Base-by-base conservation (phyloP, 2,329 filamentous ascomycete species). In the Penicillium sp. region DNA sequence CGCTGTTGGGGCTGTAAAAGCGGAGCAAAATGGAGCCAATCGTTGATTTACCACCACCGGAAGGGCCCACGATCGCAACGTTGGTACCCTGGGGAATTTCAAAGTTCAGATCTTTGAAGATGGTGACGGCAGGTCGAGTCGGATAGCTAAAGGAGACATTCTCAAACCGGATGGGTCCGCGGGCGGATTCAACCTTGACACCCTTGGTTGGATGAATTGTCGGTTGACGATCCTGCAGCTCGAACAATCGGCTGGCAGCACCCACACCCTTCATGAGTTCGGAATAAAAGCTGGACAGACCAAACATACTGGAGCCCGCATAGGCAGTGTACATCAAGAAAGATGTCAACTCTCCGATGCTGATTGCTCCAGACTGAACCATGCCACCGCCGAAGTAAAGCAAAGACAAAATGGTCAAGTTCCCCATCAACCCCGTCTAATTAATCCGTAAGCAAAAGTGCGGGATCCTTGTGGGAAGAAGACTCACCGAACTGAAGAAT, bases 221-320 rank as follows among this genome's bases (percentile, higher is more conserved):
- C 0, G 90, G 87, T 49, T 88, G 76, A 53, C 93, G 84, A 67
- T 98, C 93, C 66, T 97, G 90, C 5, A 98, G 79, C 65, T 98
- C 93, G 63, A 98, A 98, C 1, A 98, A 77, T 51, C 93, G 86
- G 62, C 86, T 95, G n/a, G 93, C 93, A 37, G 93, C 93, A 61
- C 94, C 93, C 4, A 95, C 91, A 37, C 94, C 94, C 70, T 98
- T 98, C 93, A 98, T 98, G 52, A 98, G 78, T 66, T 98, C 93
- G 0, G 90, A 95, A 70, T 96, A 98, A 72, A 98, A 98, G 48
- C 88, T 89, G 4, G 90, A 95, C 1, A 98, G 76, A 4, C 93
- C 93, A 59, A 97, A 95, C 54, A 98, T 80, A 69, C 88, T 95
- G 42, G 88, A 93, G 13, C 83, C 83, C 45, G 83, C 83, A 59